These are phyloP conservation scores for barrel medic (Medicago truncatula) DNA, from an alignment of 306 rosid species.

Conservation along the genomic window DNA sequence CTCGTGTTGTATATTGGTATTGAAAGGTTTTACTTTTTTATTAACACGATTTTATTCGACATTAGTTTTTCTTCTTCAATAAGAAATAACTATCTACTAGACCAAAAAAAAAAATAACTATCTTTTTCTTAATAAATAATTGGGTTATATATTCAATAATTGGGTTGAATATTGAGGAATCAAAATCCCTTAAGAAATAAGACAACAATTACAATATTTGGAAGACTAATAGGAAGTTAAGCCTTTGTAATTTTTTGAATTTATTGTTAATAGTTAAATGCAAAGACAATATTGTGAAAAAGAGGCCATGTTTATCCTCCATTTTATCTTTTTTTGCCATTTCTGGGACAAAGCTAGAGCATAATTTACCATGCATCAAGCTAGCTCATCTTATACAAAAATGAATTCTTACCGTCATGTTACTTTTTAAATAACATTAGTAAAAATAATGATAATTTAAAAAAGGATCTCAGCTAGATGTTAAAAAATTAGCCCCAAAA, in stretches of 20 bases:
- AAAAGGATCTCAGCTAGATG: conserved; percentile 25
- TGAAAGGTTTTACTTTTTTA: conserved; percentile 25
- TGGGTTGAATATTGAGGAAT: too few species aligned
- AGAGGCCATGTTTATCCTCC: not conserved
- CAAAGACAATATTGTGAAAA: not conserved
- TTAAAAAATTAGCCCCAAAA: conserved; percentile 12
- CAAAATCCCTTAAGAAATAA: too few species aligned
- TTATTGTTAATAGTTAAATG: not conserved
- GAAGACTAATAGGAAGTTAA: too few species aligned
- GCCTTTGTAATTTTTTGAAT: too few species aligned
- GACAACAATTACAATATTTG: too few species aligned
- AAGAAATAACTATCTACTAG: too few species aligned
- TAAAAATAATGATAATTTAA: not conserved
- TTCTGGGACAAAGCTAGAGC: not conserved
- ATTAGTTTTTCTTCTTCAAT: not conserved
- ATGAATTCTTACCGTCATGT: conserved; percentile 21
- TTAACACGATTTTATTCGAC: not conserved
- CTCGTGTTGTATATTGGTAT: not conserved
- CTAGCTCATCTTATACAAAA: conserved; percentile 26
- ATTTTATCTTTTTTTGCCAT: not conserved
- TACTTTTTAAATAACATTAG: not conserved
- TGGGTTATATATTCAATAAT: conserved; percentile 3
- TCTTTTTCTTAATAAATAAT: too few species aligned
- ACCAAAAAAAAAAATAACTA: too few species aligned
- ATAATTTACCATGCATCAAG: not conserved